These are phyloP conservation scores for Seiridium unicorne DNA, from an alignment of 2,329 filamentous ascomycete species.

Conservation along the genomic window DNA sequence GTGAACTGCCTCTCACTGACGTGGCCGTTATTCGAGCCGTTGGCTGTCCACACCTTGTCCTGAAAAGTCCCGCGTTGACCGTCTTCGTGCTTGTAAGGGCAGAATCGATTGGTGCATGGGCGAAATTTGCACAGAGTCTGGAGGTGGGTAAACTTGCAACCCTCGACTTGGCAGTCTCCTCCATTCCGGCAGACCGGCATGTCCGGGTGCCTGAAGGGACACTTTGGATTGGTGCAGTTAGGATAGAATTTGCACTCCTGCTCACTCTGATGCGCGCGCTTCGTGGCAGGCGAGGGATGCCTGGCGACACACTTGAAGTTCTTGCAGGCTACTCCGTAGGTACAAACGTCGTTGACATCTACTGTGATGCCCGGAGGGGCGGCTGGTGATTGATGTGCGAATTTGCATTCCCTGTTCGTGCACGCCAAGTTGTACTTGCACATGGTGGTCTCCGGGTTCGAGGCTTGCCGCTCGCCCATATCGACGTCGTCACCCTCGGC, in stretches of 20 bases:
- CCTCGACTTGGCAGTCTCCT: slow-evolving; percentile 75
- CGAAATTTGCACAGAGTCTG: slow-evolving; percentile 85
- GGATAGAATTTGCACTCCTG: slow-evolving; percentile 90
- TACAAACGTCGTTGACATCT: slow-evolving; percentile 78
- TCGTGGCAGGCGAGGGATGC: slow-evolving; percentile 87
- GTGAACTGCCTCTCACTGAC: slow-evolving; percentile 89
- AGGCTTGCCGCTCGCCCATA: slow-evolving; percentile 54
- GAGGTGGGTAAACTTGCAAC: slow-evolving; percentile 89
- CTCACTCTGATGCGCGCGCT: slow-evolving; percentile 74
- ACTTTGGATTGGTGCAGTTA: slow-evolving; percentile 84
- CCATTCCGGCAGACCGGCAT: slow-evolving; percentile 91
- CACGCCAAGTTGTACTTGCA: slow-evolving; percentile 91
- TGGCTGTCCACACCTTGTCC: slow-evolving; percentile 88
- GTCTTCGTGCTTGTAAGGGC: slow-evolving; percentile 85
- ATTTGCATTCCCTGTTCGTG: slow-evolving; percentile 86
- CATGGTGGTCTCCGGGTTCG: slow-evolving; percentile 62
- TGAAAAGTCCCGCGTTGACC: slow-evolving; percentile 83
- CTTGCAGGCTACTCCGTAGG: slow-evolving; percentile 88
- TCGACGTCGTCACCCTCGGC: slow-evolving; percentile 61
- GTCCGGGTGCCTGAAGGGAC: slow-evolving; percentile 83
- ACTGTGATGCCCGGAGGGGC: slow-evolving; percentile 75
- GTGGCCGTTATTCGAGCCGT: slow-evolving; percentile 55
- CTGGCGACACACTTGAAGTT: slow-evolving; percentile 91
- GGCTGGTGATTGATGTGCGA: slow-evolving; percentile 90
- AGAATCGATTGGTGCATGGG: slow-evolving; percentile 86